Percentiles rank a stretch among this genome's conserved stretches.
Evolutionary conservation across 2,329 filamentous ascomycete genomes (phyloP).

Genomic region (Cladorrhinum sp.): DNA sequence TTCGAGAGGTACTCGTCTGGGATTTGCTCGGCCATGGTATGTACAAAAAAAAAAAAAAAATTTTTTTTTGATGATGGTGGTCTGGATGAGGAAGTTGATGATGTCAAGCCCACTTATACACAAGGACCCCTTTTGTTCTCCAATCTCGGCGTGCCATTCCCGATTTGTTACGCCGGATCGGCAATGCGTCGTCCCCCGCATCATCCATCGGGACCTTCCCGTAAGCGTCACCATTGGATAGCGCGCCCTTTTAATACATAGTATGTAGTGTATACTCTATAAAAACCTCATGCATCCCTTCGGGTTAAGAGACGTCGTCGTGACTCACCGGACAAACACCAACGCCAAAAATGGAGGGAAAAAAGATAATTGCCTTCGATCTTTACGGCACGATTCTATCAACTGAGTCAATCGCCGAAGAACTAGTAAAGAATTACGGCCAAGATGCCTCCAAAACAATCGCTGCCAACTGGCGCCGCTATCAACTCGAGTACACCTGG

Average conservation of each 20-base stretch:
- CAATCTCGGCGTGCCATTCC: not conserved
- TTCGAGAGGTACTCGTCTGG: slow-evolving; percentile 41
- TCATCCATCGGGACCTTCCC: not conserved
- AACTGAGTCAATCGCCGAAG: slow-evolving; percentile 63
- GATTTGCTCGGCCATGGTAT: slow-evolving; percentile 13
- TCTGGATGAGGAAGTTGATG: not conserved
- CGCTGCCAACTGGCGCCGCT: slow-evolving; percentile 61
- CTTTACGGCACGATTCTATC: slow-evolving; percentile 73
- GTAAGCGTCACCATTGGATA: not conserved
- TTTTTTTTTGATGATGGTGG: no score
- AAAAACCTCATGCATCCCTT: not conserved
- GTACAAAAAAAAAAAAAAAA: no score
- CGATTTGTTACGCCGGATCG: not conserved
- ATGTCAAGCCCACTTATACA: not conserved
- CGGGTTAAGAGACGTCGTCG: not conserved
- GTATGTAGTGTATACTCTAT: not conserved
- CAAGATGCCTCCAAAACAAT: slow-evolving; percentile 55
- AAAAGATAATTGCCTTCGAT: slow-evolving; percentile 64
- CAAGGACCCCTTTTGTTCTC: not conserved
- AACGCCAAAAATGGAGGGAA: slow-evolving; percentile 27
- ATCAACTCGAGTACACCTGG: slow-evolving; percentile 78
- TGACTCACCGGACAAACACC: not conserved
- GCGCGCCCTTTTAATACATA: not conserved
- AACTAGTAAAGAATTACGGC: slow-evolving; percentile 57
- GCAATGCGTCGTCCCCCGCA: not conserved